Percentiles rank a stretch among this genome's conserved stretches.
phyloP scores from a whole-genome alignment of 306 rosid genomes.

The Sicyos baderoa region DNA sequence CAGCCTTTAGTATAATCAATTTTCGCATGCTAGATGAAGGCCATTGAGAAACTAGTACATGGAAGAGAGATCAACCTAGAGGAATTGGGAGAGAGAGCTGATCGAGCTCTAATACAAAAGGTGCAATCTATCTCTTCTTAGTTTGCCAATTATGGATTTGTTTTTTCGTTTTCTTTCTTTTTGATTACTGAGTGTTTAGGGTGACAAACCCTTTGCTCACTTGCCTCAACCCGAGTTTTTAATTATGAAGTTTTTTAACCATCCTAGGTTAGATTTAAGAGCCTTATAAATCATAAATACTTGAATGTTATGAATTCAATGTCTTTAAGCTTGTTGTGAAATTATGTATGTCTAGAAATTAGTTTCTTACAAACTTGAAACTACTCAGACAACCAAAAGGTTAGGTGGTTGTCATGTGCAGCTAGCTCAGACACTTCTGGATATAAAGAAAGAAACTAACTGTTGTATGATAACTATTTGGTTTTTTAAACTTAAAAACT shows the following conservation, averaged over 20 bases:
- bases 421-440: too few relatives aligned
- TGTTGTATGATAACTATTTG: too few relatives aligned
- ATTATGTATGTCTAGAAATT: too few relatives aligned
- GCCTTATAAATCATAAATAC: too few relatives aligned
- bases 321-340: too few relatives aligned
- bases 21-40: conserved; percentile 37
- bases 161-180: not conserved
- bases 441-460: too few relatives aligned
- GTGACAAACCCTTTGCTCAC: not conserved
- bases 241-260: not conserved
- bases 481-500: too few relatives aligned
- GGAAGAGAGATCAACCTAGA: conserved; percentile 64
- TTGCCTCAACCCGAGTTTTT: not conserved
- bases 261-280: too few relatives aligned
- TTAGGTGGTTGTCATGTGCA: too few relatives aligned
- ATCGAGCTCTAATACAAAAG: conserved; percentile 67
- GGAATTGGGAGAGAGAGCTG: conserved; percentile 67
- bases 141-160: not conserved
- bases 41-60: conserved; percentile 51
- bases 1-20: not conserved
- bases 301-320: too few relatives aligned
- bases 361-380: too few relatives aligned
- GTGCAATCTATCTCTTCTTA: conserved; percentile 23
- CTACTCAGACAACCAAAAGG: too few relatives aligned
- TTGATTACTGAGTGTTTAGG: not conserved